Evolutionary conservation across 2,329 filamentous ascomycete genomes (phyloP).

Genomic region (Penicillium occitanis): DNA sequence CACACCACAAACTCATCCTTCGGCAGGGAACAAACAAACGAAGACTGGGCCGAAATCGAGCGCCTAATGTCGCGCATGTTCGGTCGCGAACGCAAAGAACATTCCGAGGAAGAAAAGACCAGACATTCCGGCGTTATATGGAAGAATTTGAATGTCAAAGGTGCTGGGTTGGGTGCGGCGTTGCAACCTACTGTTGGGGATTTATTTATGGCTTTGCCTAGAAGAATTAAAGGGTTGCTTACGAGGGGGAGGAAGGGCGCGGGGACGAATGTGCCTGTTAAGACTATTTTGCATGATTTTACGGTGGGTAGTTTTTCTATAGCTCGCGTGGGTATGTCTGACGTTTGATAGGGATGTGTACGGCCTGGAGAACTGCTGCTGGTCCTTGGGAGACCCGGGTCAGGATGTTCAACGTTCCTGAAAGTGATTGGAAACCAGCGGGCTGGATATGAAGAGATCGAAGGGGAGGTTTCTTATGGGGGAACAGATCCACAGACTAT

Average conservation of each 20-base stretch:
- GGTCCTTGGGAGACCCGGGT: conserved; percentile 32
- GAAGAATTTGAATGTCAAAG: conserved; percentile 68
- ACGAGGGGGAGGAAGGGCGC: conserved; percentile 32
- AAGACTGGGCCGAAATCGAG: conserved; percentile 36
- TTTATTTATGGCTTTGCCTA: conserved; percentile 53
- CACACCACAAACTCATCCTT: conserved; percentile 10
- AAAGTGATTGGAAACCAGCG: conserved; percentile 75
- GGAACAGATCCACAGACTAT: conserved; percentile 54
- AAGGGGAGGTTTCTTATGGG: conserved; percentile 58
- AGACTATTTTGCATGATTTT: conserved; percentile 66
- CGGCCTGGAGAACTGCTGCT: conserved; percentile 43
- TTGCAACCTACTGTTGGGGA: conserved; percentile 59
- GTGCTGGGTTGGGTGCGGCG: conserved; percentile 65
- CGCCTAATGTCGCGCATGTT: conserved; percentile 70
- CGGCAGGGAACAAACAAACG: conserved; percentile 17
- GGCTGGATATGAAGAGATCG: conserved; percentile 59
- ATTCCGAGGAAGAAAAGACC: conserved; percentile 69
- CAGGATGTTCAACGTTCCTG: conserved; percentile 72
- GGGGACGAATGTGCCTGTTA: conserved; percentile 51
- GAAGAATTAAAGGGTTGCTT: conserved; percentile 49
- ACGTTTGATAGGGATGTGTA: conserved; percentile 38
- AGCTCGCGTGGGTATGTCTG: not conserved
- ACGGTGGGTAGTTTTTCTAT: conserved; percentile 38
- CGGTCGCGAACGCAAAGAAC: conserved; percentile 61
- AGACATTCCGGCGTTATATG: conserved; percentile 69